Percentiles rank a stretch among this genome's conserved stretches.
These are phyloP conservation scores for Pestalotiopsis fici DNA, from an alignment of 2,329 filamentous ascomycete genomes.

Conservation along the genomic window DNA sequence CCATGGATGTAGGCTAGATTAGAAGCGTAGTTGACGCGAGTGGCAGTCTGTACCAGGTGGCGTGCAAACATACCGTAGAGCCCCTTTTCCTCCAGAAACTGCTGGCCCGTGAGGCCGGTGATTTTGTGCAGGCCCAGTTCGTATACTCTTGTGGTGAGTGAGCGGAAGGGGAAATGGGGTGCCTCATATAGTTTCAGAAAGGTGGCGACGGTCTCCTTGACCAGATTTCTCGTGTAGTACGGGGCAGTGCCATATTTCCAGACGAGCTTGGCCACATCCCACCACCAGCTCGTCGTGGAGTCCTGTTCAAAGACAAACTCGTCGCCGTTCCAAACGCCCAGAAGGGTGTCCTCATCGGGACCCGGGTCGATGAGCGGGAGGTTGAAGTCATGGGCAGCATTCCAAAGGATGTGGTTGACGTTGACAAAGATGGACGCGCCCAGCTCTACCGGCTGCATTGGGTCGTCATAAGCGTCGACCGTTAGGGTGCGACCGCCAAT, in stretches of 20 bases:
- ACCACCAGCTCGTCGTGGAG: slow-evolving; percentile 67
- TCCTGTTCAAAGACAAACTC: slow-evolving; percentile 70
- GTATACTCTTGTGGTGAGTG: slow-evolving; percentile 67
- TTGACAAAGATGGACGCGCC: slow-evolving; percentile 91
- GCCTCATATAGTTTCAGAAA: slow-evolving; percentile 81
- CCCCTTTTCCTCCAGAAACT: slow-evolving; percentile 69
- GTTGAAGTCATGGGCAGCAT: slow-evolving; percentile 71
- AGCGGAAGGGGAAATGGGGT: slow-evolving; percentile 82
- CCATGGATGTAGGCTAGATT: slow-evolving; percentile 87
- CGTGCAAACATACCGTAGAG: slow-evolving; percentile 69
- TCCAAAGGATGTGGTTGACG: slow-evolving; percentile 79
- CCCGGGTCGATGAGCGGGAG: slow-evolving; percentile 56
- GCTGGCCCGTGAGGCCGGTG: slow-evolving; percentile 71
- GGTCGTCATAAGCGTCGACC: slow-evolving; percentile 72
- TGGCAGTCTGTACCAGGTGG: slow-evolving; percentile 87
- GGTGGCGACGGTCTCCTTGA: slow-evolving; percentile 68
- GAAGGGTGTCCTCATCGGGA: slow-evolving; percentile 50
- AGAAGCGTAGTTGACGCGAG: slow-evolving; percentile 91
- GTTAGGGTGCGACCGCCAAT: slow-evolving; percentile 89
- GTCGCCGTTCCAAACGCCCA: slow-evolving; percentile 85
- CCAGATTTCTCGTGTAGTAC: slow-evolving; percentile 70
- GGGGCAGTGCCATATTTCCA: slow-evolving; percentile 87
- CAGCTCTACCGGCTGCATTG: slow-evolving; percentile 73
- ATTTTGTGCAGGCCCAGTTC: slow-evolving; percentile 67
- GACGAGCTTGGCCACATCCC: slow-evolving; percentile 75